Conservation (phyloP, 345 rosid species). For the rapeseed (Brassica napus) region Da-Ae NC_063440.1:11221001-11221500, state of each 20-base stretch:
- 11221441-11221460: neutral
- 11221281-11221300: no score
- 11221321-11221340: slow-evolving; percentile 70
- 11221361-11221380: slow-evolving; percentile 96
- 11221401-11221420: slow-evolving; percentile 80
- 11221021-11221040: no score
- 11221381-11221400: slow-evolving; percentile 89
- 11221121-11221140: slow-evolving; percentile 92
- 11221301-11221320: neutral
- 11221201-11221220: slow-evolving; percentile 94
- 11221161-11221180: slow-evolving; percentile 99
- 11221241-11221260: slow-evolving; percentile 7
- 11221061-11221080: neutral
- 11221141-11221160: slow-evolving; percentile 95
- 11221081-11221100: slow-evolving; percentile 60
- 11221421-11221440: slow-evolving; percentile 53
- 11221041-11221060: slow-evolving; percentile 9
- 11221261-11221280: no score
- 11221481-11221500: slow-evolving; percentile 23
- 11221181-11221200: slow-evolving; percentile 78
- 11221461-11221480: neutral
- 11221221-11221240: slow-evolving; percentile 68
- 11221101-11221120: slow-evolving; percentile 85
- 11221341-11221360: slow-evolving; percentile 95
- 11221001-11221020: slow-evolving; percentile 58